Conservation (phyloP, 2,329 filamentous ascomycete species). For the Kalmusia sp. region DNA sequence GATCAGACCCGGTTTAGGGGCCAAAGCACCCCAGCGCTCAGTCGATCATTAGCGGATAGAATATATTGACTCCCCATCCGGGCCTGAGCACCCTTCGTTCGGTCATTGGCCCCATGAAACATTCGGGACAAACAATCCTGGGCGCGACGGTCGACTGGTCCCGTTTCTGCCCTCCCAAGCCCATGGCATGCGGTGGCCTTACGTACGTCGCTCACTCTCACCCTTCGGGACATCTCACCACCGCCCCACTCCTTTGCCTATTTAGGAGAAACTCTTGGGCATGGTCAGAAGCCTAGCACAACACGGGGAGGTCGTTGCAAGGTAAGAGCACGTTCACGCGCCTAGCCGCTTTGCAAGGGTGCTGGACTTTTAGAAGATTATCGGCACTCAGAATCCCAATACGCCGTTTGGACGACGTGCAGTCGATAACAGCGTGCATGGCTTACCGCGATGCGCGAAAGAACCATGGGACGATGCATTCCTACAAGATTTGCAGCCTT, state of each 20-base stretch:
- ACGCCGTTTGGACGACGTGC: too few species aligned
- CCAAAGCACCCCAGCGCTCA: background rate
- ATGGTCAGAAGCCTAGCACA: background rate
- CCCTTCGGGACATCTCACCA: background rate
- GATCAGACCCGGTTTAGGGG: background rate
- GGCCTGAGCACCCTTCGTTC: background rate
- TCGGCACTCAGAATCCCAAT: too few species aligned
- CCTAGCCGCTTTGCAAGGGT: too few species aligned
- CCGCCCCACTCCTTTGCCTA: background rate
- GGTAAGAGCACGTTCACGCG: background rate
- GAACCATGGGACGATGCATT: too few species aligned
- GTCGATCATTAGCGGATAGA: slow-evolving; percentile 2
- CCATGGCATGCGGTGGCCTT: too few species aligned
- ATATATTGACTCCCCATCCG: background rate
- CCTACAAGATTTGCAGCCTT: too few species aligned
- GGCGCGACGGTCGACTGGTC: too few species aligned
- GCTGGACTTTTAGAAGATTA: too few species aligned
- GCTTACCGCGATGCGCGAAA: too few species aligned
- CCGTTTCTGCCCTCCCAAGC: too few species aligned
- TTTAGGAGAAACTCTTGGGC: background rate
- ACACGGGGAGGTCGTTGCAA: background rate
- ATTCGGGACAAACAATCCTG: background rate
- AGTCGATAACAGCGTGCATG: too few species aligned
- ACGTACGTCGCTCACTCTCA: background rate
- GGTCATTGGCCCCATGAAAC: slow-evolving; percentile 4